Evolutionary conservation across 495 filamentous ascomycete species (phyloP).

Genomic region (Trichocladium uniseriatum): DNA sequence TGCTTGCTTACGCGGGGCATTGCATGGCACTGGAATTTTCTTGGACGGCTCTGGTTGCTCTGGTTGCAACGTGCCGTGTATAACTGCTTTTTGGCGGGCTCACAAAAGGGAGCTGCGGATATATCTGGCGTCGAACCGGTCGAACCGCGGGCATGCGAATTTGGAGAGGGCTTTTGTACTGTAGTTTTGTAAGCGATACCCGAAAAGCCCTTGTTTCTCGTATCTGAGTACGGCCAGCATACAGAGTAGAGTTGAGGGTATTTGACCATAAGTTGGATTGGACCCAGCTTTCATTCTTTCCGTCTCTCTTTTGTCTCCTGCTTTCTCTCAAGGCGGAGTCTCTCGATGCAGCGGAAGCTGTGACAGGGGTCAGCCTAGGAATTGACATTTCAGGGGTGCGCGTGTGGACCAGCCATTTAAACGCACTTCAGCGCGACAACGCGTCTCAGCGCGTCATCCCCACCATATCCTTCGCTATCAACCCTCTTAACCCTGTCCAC

Average conservation of each 20-base stretch:
- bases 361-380: background rate
- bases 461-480: conserved; percentile 14
- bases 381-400: conserved; percentile 8
- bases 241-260: background rate
- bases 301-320: too few relatives aligned
- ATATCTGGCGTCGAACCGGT: conserved; percentile 3
- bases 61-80: conserved; percentile 4
- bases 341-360: too few relatives aligned
- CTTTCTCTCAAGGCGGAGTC: too few relatives aligned
- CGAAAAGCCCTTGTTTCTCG: conserved; percentile 14
- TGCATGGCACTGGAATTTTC: conserved; percentile 5
- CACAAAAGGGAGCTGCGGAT: conserved; percentile 1
- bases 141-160: background rate
- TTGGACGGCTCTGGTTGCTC: background rate
- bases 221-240: background rate
- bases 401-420: conserved; percentile 9
- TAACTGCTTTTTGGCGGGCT: background rate
- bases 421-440: background rate
- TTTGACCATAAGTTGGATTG: background rate
- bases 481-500: background rate
- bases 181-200: conserved; percentile 28
- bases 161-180: conserved; percentile 16
- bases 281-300: too few relatives aligned
- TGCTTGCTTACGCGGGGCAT: conserved; percentile 1
- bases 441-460: conserved; percentile 17